Percentiles rank a stretch among this genome's conserved stretches.
Conservation (phyloP, 108 stramenopile genomes). For the Skeletonema marinoi region DNA sequence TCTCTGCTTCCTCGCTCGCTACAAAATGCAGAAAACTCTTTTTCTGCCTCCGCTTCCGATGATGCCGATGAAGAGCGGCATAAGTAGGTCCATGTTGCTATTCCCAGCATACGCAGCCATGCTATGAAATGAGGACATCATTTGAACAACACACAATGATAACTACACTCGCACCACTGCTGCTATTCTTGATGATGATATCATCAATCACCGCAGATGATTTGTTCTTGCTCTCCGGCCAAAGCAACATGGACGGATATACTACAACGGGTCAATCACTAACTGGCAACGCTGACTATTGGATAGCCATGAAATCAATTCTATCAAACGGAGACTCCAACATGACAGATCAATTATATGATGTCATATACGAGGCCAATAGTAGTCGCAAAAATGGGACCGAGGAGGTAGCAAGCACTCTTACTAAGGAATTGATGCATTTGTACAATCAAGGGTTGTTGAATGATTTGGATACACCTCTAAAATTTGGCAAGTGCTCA, state of each 20-base stretch:
- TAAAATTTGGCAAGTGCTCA: constrained; percentile 10
- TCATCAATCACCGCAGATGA: not conserved
- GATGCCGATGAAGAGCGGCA: no score
- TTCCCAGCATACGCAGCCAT: no score
- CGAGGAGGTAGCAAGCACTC: not conserved
- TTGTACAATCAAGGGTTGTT: constrained; percentile 5
- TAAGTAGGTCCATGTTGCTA: no score
- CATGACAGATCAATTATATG: not conserved
- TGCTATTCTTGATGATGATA: not conserved
- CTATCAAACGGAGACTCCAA: not conserved
- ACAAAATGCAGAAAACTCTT: no score
- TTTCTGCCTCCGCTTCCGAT: no score
- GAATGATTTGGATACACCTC: constrained; percentile 5
- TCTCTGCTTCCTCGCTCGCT: no score
- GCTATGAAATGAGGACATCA: no score
- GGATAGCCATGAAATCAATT: not conserved
- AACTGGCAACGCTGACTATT: not conserved
- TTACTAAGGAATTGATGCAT: constrained; percentile 6
- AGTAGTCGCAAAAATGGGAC: not conserved
- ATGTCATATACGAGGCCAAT: constrained; percentile 10
- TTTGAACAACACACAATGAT: not conserved
- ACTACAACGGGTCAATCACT: not conserved
- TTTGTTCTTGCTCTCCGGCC: constrained; percentile 12
- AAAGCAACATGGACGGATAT: constrained; percentile 12
- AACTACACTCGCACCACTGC: not conserved